Evolutionary conservation across 148 eudicot genomes (phyloP), one percentile per base, ranked within the genome.

Genomic region (Amaranthus palmeri): DNA sequence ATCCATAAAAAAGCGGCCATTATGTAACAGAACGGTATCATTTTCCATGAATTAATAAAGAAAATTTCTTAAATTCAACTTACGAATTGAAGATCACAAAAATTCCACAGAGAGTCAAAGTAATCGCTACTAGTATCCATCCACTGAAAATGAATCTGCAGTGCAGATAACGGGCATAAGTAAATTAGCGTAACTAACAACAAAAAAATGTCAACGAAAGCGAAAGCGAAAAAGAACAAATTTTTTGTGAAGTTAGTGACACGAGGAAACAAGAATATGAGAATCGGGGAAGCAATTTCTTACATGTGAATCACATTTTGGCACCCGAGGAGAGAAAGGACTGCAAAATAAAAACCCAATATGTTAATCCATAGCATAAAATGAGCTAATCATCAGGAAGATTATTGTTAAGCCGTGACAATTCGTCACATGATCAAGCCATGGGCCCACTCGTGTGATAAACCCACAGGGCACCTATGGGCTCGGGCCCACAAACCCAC

Each of bases 71-170:
- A 8, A 64, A 63, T 42, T 6, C 9, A 18, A 63, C 96, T 86
- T 82, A 91, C 96, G 83, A 89, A 78, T 88, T 75, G 41, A 95
- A 86, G 78, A 91, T 95, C 51, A 95, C 83, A 67, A 95, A 95
- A 63, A 83, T 85, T 57, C 98, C 98, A 69, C 90, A 91, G 55
- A 95, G 96, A 67, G 88, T 81, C 81, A 92, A 95, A 44, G 97
- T 90, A 51, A 86, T 76, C 36, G 88, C 87, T 51, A 92, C 97
- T 55, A 95, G 99, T 52, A 95, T 66, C 99, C 97, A 95, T 81
- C 97, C 97, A 78, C 97, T 85, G 55, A 87, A 65, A 54, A 92
- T 73, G 82, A 92, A 92, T 84, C 97, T 95, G 99, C 79, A 82
- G 17, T 62, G 6, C 46, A 72, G 42, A 15, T 71, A 65, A 45